Conservation (phyloP, 441 rosid species). For the Eruca vesicaria region DNA sequence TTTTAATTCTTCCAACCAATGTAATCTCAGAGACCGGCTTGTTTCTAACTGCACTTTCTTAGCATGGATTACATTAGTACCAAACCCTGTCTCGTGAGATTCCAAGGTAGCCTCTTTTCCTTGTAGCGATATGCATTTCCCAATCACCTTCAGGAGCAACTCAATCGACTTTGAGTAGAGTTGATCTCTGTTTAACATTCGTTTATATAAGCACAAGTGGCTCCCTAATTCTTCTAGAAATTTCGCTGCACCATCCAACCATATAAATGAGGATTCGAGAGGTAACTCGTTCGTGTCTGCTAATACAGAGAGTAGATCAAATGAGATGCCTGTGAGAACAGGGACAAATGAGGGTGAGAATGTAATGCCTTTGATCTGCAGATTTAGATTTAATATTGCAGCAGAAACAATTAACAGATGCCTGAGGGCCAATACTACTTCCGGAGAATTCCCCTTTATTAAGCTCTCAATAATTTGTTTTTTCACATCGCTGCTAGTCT, state of each 20-base stretch:
- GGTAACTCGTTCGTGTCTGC: conserved; percentile 48
- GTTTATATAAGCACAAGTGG: conserved; percentile 50
- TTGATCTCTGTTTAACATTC: conserved; percentile 40
- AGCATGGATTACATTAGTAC: conserved; percentile 46
- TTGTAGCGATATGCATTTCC: conserved; percentile 81
- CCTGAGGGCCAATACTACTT: conserved; percentile 65
- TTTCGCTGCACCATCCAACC: conserved; percentile 83
- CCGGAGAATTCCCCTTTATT: conserved; percentile 57
- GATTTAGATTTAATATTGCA: conserved; percentile 67
- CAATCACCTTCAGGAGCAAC: conserved; percentile 71
- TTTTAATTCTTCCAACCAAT: conserved; percentile 64
- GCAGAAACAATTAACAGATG: conserved; percentile 71
- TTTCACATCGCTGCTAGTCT: conserved; percentile 33
- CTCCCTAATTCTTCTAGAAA: conserved; percentile 77
- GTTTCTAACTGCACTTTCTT: conserved; percentile 36
- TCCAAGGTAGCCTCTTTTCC: conserved; percentile 77
- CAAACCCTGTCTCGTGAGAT: conserved; percentile 71
- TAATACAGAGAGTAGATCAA: conserved; percentile 57
- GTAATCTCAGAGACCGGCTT: conserved; percentile 38
- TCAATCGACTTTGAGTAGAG: conserved; percentile 59
- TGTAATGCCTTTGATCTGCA: conserved; percentile 40
- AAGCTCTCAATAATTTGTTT: conserved; percentile 48
- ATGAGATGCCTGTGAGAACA: conserved; percentile 48
- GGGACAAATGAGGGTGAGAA: conserved; percentile 50
- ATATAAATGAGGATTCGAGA: conserved; percentile 54